A percentile compares a stretch with the other conserved stretches of the same genome.
phyloP scores from a whole-genome alignment of 176 grass and related monocot genomes.

The Luzula sylvatica region DNA sequence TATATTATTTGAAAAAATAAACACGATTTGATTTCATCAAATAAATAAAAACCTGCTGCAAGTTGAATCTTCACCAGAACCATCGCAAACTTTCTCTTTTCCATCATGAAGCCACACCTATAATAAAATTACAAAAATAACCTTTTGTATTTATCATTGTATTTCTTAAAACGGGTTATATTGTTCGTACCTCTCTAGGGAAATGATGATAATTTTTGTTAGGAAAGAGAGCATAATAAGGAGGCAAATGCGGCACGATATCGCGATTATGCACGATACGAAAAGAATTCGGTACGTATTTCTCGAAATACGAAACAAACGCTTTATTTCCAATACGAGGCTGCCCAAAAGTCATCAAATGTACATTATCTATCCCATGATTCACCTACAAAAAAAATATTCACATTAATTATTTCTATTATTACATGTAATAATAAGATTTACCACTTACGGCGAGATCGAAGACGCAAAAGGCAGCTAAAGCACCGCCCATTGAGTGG shows the following conservation, averaged over 20 bases:
- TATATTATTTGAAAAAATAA: not conserved
- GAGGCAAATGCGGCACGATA: slow-evolving; percentile 75
- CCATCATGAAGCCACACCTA: slow-evolving; percentile 74
- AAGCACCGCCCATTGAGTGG: slow-evolving; percentile 80
- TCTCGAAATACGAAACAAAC: slow-evolving; percentile 44
- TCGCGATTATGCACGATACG: slow-evolving; percentile 45
- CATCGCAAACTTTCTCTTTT: slow-evolving; percentile 59
- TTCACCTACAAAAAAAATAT: slow-evolving; percentile 34
- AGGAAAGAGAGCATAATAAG: slow-evolving; percentile 52
- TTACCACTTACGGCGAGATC: slow-evolving; percentile 61
- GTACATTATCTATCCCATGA: slow-evolving; percentile 32
- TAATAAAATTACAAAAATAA: not conserved
- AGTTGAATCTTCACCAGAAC: slow-evolving; percentile 67
- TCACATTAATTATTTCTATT: too few species aligned
- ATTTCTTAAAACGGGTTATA: not conserved
- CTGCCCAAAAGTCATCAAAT: slow-evolving; percentile 56
- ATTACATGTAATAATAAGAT: too few species aligned
- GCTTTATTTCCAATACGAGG: slow-evolving; percentile 63
- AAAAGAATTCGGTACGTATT: slow-evolving; percentile 37
- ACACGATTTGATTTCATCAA: not conserved
- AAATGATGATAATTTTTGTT: slow-evolving; percentile 71
- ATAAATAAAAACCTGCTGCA: slow-evolving; percentile 57
- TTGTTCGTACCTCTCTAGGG: slow-evolving; percentile 37
- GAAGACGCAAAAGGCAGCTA: slow-evolving; percentile 61
- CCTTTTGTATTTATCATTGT: slow-evolving; percentile 2